Evolutionary conservation across 441 rosid species (phyloP).

Genomic region (Adansonia rubrostipa): DNA sequence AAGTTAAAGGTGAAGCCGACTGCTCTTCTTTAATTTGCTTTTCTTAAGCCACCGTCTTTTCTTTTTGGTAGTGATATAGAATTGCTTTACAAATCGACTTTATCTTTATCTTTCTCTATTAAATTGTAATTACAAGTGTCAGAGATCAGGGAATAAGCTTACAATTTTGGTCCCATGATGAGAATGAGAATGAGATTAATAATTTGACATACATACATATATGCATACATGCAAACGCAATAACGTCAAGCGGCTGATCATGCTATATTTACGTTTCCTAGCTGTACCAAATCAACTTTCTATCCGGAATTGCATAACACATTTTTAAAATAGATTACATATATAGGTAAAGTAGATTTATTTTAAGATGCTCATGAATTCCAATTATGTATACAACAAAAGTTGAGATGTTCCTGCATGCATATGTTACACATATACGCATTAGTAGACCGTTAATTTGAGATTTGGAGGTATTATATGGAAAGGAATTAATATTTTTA

Average conservation of each 20-base stretch:
- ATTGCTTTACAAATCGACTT: conserved; percentile 12
- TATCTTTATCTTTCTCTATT: conserved; percentile 8
- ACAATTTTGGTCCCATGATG: conserved; percentile 19
- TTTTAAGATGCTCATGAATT: no score
- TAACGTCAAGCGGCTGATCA: neutral
- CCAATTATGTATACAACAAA: neutral
- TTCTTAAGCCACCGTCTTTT: conserved; percentile 22
- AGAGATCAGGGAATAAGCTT: conserved; percentile 25
- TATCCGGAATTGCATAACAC: neutral
- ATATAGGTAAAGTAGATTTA: no score
- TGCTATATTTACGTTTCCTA: neutral
- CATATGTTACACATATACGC: neutral
- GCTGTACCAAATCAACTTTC: neutral
- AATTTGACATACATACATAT: neutral
- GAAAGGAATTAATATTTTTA: no score
- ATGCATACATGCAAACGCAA: no score
- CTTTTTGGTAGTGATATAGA: neutral
- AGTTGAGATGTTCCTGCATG: conserved; percentile 24
- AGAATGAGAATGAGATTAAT: neutral
- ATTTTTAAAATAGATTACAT: no score
- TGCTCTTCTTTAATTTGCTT: conserved; percentile 33
- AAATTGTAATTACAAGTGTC: conserved; percentile 3
- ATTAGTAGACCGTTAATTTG: neutral
- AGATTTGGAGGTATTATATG: neutral
- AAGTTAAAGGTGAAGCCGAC: conserved; percentile 43